Evolutionary conservation across 2,329 filamentous ascomycete genomes (phyloP), one percentile per base, ranked within the genome.

Genomic region (Amauroascus niger): DNA sequence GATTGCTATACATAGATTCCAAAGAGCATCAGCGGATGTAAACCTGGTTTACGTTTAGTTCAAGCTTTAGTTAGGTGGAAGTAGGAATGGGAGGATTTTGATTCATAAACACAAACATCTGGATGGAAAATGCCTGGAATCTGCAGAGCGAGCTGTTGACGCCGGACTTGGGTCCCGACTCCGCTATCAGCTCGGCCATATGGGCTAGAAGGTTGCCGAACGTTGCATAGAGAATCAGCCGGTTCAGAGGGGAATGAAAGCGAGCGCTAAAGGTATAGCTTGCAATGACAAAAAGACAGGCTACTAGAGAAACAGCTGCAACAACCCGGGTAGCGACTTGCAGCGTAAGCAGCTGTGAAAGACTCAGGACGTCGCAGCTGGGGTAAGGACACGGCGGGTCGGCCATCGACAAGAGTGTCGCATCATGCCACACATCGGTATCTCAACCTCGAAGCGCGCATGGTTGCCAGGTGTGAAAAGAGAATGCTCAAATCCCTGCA

Each of bases 181-280:
- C 77, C 0, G 84, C 82, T 63, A 91, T 87, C 32, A 91, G 69
- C 0, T 87, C 89, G 0, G 83, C 87, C 16, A 88, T 77, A 65
- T 88, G 91, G 57, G 80, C 81, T 68, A 89, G 74, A 61, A 91
- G 76, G 63, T 95, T 94, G 7, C 87, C 88, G 63, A 87, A 85
- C 0, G 85, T 86, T 6, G 88, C 87, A 66, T 86, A 93, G 67
- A 94, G 91, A 8, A 91, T 83, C 0, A 94, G 76, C 16, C 88
- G 78, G 64, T 93, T 93, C 71, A 93, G 89, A 3, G 63, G 62
- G 41, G 59, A 62, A 35, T 57, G 55, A 50, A 64, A 64, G 20
- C 53, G 55, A 7, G 44, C 46, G 6, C 52, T 57, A 8, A 54
- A 41, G 11, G 60, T 18, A 49, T 61, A 64, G n/a, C 56, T 61